These are phyloP conservation scores for Entomortierella beljakovae DNA, from an alignment of 192 early-diverging fungal genomes.

Conservation along the genomic window DNA sequence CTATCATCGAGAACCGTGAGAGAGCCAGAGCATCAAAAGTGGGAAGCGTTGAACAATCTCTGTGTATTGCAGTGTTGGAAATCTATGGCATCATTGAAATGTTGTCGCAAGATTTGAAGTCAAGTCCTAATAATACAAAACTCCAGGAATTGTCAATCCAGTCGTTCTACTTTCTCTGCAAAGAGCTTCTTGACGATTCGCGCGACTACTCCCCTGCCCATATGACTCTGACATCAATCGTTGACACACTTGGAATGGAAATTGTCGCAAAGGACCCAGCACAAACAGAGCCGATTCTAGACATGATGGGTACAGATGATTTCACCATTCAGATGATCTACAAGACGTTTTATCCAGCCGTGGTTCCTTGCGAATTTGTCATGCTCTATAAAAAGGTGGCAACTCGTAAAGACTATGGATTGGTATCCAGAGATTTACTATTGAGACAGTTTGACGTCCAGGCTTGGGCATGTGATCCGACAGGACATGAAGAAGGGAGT, in stretches of 20 bases:
- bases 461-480: slow-evolving; percentile 27
- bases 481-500: neutral
- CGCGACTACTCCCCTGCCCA: slow-evolving; percentile 31
- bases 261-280: slow-evolving; percentile 37
- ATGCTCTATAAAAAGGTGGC: slow-evolving; percentile 42
- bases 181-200: slow-evolving; percentile 38
- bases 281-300: slow-evolving; percentile 40
- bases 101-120: neutral
- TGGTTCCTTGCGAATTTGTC: slow-evolving; percentile 38
- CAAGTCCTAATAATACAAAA: neutral
- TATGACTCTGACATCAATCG: slow-evolving; percentile 28
- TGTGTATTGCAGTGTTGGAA: slow-evolving; percentile 35
- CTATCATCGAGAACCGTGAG: slow-evolving; percentile 50
- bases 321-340: slow-evolving; percentile 30
- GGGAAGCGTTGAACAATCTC: slow-evolving; percentile 34
- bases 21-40: slow-evolving; percentile 18
- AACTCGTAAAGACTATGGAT: slow-evolving; percentile 34
- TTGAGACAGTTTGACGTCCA: slow-evolving; percentile 51
- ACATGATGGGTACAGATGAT: slow-evolving; percentile 45
- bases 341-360: slow-evolving; percentile 49
- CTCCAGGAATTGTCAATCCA: slow-evolving; percentile 20
- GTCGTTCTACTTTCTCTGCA: slow-evolving; percentile 34
- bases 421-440: slow-evolving; percentile 35
- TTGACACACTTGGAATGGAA: slow-evolving; percentile 31
- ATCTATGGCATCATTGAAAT: slow-evolving; percentile 8